Evolutionary conservation across 1,284 basidiomycete genomes (phyloP), one percentile per base, ranked within the genome.

Genomic region (Moesziomyces parantarcticus): DNA sequence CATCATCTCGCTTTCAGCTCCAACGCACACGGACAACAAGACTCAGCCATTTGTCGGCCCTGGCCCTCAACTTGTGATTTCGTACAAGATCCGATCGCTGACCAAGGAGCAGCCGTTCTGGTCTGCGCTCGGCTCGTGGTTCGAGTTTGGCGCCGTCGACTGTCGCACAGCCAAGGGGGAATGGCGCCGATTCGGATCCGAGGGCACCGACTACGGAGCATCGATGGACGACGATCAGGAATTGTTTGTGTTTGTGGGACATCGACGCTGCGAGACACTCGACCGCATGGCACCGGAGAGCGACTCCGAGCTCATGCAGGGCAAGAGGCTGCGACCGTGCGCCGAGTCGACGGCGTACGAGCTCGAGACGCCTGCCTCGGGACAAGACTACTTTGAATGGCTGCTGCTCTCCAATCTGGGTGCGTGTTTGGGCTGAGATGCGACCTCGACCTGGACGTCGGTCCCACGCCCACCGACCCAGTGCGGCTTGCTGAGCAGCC

Each of bases 101-200:
- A 71, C 87, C 2, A 92, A 92, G 76, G 92, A 94, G 80, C 86
- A 89, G 1, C 86, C 89, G 0, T 94, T 94, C 83, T 94, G 92
- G 92, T 86, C 87, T 13, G 90, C 90, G 0, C 91, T 94, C 70
- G 92, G 92, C 18, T 83, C 90, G 1, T 94, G 92, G 92, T 94
- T 93, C 84, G 82, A 86, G 9, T 92, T 90, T 66, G 80, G 85
- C 44, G 89, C 91, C 1, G 89, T 92, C 4, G 53, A 70, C 45
- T 79, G 75, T 51, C 60, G 53, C 32, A 44, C 52, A 25, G 5
- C 13, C 44, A 48, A 32, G 22, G 10, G n/a, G 8, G 41, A 55
- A 3, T 68, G 66, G 65, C 70, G 66, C 60, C 61, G 65, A 3
- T 70, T 64, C 21, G 61, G 60, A 16, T 63, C 67, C 4, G 34